These are phyloP conservation scores for Phaeoacremonium minimum DNA, from an alignment of 2,329 filamentous ascomycete genomes.

Conservation along the genomic window DNA sequence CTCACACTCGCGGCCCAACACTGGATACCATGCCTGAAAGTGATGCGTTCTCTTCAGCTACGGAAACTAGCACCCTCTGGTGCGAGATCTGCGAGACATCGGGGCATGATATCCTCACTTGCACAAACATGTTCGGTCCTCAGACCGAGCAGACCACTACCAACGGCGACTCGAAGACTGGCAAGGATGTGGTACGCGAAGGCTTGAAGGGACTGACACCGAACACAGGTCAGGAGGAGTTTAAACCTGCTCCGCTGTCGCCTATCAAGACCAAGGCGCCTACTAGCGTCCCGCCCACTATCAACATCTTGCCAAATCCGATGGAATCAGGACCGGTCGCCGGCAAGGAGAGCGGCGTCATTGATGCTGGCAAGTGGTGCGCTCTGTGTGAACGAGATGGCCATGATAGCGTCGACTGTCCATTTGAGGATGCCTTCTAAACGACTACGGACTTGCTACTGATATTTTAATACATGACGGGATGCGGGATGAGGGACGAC, in stretches of 20 bases:
- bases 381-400: constrained; percentile 94
- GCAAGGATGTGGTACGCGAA: constrained; percentile 31
- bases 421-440: constrained; percentile 80
- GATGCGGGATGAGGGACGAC: background rate
- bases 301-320: constrained; percentile 53
- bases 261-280: constrained; percentile 40
- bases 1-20: constrained; percentile 41
- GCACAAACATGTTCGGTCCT: constrained; percentile 79
- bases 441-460: background rate
- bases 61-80: constrained; percentile 73
- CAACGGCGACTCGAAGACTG: constrained; percentile 14
- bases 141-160: constrained; percentile 14
- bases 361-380: constrained; percentile 91
- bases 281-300: constrained; percentile 6
- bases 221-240: constrained; percentile 34
- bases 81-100: constrained; percentile 93
- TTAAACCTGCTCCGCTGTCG: constrained; percentile 51
- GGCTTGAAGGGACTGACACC: constrained; percentile 27
- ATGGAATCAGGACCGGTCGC: constrained; percentile 66
- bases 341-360: constrained; percentile 71
- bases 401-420: constrained; percentile 93
- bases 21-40: constrained; percentile 69
- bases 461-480: constrained; percentile 1
- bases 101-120: constrained; percentile 91
- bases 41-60: constrained; percentile 64